Conservation (phyloP, 352 stramenopile species). For the Globisporangium iwayamae region DNA sequence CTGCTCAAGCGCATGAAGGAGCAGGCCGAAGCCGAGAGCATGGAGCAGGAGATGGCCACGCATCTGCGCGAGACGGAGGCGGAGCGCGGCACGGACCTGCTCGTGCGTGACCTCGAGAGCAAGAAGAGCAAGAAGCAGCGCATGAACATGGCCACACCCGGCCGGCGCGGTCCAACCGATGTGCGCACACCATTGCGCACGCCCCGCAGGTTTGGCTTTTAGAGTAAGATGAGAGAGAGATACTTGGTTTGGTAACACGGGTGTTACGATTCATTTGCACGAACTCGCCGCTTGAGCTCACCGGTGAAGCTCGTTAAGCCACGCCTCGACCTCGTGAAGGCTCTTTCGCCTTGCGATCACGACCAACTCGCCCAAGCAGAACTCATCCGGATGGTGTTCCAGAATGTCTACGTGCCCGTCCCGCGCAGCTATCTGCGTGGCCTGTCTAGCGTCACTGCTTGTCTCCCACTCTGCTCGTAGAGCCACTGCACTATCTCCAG, state of each 20-base stretch:
- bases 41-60: slow-evolving; percentile 84
- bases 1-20: slow-evolving; percentile 89
- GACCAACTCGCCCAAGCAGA: background rate
- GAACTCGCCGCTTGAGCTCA: too few species aligned
- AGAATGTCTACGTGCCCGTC: slow-evolving; percentile 13
- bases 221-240: slow-evolving; percentile 1
- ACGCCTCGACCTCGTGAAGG: background rate
- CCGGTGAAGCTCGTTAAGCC: background rate
- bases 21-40: slow-evolving; percentile 56
- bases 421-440: slow-evolving; percentile 7
- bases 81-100: slow-evolving; percentile 16
- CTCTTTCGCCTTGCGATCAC: slow-evolving; percentile 4
- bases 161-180: slow-evolving; percentile 28
- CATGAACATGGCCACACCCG: slow-evolving; percentile 59
- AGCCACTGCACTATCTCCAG: slow-evolving; percentile 10
- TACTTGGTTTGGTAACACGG: background rate
- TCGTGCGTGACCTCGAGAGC: slow-evolving; percentile 18
- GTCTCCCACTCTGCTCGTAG: background rate
- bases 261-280: background rate
- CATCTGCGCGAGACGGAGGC: slow-evolving; percentile 15
- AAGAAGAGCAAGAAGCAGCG: slow-evolving; percentile 54
- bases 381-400: background rate
- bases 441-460: background rate
- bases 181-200: slow-evolving; percentile 51
- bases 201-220: slow-evolving; percentile 60